Percentiles rank a stretch among this genome's conserved stretches.
phyloP scores from a whole-genome alignment of 192 early-diverging fungal genomes.

The Coemansia sp. region DNA sequence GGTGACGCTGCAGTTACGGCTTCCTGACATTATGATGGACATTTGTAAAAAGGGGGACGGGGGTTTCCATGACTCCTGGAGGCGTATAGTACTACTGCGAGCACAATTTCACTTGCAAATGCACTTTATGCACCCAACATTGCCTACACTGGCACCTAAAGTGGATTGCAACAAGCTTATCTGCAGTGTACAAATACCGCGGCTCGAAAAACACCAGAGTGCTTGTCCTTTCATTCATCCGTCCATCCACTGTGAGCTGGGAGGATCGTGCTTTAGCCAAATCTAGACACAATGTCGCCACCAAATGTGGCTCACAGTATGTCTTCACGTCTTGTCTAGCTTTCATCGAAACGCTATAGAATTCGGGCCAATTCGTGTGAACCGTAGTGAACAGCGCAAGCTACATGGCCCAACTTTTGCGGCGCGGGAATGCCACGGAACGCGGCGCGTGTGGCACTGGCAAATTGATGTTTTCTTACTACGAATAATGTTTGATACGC shows the following conservation, averaged over 20 bases:
- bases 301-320: conserved; percentile 5
- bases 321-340: background rate
- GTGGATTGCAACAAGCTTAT: background rate
- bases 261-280: background rate
- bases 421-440: background rate
- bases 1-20: conserved; percentile 4
- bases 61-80: background rate
- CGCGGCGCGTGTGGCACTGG: background rate
- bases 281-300: conserved; percentile 3
- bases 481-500: too few species aligned
- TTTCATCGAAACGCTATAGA: background rate
- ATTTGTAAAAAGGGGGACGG: background rate
- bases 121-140: background rate
- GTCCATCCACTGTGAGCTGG: conserved; percentile 1
- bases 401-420: background rate
- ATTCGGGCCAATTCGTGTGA: background rate
- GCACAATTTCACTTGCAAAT: background rate
- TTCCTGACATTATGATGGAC: background rate
- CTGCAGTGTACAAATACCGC: background rate
- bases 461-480: background rate
- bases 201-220: background rate
- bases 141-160: background rate
- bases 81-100: background rate
- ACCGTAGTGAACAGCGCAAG: background rate
- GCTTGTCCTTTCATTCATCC: background rate